These are phyloP conservation scores for Zygosaccharomyces kombuchaensis DNA, from an alignment of 805 yeast species.

Conservation along the genomic window DNA sequence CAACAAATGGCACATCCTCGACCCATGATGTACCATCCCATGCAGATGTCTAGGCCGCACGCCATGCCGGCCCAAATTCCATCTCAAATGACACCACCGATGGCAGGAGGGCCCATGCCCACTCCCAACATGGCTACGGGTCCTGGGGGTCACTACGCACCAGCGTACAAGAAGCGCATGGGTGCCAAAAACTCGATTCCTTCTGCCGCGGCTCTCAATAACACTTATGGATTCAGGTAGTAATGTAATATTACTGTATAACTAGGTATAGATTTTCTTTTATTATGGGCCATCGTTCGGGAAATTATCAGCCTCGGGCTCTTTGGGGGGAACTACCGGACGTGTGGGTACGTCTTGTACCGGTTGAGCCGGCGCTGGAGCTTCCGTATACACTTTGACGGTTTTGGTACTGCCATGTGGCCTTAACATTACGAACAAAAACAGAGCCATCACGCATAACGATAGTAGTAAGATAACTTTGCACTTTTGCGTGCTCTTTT, in stretches of 20 bases:
- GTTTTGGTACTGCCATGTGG: conserved; percentile 37
- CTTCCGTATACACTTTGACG: background rate
- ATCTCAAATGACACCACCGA: conserved; percentile 3
- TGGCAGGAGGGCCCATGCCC: conserved; percentile 3
- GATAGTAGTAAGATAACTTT: conserved; percentile 72
- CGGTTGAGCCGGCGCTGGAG: conserved; percentile 1
- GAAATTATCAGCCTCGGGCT: background rate
- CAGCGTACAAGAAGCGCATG: conserved; percentile 39
- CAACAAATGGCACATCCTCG: conserved; percentile 6
- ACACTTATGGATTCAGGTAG: conserved; percentile 44
- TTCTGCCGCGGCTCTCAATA: conserved; percentile 41
- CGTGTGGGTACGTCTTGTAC: background rate
- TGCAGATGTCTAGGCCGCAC: conserved; percentile 1
- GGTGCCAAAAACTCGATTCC: conserved; percentile 35
- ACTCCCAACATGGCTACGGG: conserved; percentile 2
- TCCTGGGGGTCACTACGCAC: conserved; percentile 29
- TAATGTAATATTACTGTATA: conserved; percentile 5
- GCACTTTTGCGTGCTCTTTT: conserved; percentile 86
- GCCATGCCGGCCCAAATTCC: background rate
- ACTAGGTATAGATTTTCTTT: conserved; percentile 6
- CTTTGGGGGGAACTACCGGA: background rate
- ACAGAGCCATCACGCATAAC: conserved; percentile 64
- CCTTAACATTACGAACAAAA: conserved; percentile 66
- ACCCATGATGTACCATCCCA: background rate
- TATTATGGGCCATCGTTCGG: background rate